A percentile compares a stretch with the other conserved stretches of the same genome.
Conservation (phyloP, 169 alveolate genomes). For the Perkinsus olseni region DNA sequence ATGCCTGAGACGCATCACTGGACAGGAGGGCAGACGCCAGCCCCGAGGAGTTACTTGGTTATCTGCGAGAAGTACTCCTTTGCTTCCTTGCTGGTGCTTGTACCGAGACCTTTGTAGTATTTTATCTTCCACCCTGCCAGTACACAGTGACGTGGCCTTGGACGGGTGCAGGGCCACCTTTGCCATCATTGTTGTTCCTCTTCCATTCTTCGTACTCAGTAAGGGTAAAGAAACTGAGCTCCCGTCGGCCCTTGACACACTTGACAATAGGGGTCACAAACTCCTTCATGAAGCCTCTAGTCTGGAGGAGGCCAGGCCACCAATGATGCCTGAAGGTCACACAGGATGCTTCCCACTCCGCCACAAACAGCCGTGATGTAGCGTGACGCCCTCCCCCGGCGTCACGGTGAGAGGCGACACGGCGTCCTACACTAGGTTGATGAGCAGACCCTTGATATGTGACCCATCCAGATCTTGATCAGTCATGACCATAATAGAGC, state of each 20-base stretch:
- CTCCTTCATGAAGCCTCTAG: constrained; percentile 90
- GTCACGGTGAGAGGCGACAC: too few relatives aligned
- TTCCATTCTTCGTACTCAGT: constrained; percentile 94
- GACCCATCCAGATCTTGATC: constrained; percentile 99
- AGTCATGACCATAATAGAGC: constrained; percentile 97
- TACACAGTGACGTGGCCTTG: not conserved
- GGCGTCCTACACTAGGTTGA: constrained; percentile 79
- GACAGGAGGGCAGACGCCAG: constrained; percentile 44
- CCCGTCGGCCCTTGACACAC: constrained; percentile 34
- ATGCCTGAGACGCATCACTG: not conserved
- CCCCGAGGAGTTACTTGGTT: constrained; percentile 75
- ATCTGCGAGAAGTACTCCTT: constrained; percentile 95
- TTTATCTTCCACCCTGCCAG: constrained; percentile 84
- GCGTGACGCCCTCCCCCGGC: too few relatives aligned
- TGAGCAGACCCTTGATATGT: constrained; percentile 98
- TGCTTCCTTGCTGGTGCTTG: constrained; percentile 96
- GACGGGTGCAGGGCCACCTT: not conserved
- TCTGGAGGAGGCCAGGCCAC: constrained; percentile 95
- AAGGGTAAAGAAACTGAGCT: constrained; percentile 86
- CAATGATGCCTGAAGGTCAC: constrained; percentile 64
- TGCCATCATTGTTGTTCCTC: constrained; percentile 56
- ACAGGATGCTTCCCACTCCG: not conserved
- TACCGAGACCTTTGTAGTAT: constrained; percentile 99
- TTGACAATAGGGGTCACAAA: constrained; percentile 98
- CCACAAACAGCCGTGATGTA: too few relatives aligned